Evolutionary conservation across 106 monocot species (phyloP).

Genomic region (Dendrobium chrysotoxum): DNA sequence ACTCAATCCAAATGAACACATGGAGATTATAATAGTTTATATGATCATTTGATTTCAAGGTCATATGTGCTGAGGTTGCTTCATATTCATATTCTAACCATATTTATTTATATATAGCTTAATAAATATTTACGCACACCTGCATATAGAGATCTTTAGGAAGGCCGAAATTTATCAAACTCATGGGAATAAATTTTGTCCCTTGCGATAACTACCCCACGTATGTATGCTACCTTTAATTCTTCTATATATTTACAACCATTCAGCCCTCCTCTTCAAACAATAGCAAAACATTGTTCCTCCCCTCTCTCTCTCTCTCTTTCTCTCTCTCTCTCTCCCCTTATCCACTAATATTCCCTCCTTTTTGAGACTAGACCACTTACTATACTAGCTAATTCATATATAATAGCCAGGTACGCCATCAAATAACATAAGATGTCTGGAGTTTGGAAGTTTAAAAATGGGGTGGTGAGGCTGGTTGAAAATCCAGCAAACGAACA

Average conservation of each 20-base stretch:
- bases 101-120: not conserved
- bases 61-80: no score
- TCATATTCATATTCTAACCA: not conserved
- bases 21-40: no score
- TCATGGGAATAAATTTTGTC: not conserved
- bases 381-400: not conserved
- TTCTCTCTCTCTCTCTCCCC: not conserved
- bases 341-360: not conserved
- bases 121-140: not conserved
- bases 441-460: constrained; percentile 67
- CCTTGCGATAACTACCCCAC: no score
- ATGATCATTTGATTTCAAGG: no score
- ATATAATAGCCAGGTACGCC: not conserved
- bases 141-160: not conserved
- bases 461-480: constrained; percentile 57
- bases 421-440: constrained; percentile 27
- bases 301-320: no score
- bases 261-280: not conserved
- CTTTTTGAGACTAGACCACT: not conserved
- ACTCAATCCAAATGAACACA: no score
- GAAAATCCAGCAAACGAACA: constrained; percentile 47
- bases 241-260: not conserved
- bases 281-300: not conserved
- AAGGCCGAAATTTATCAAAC: not conserved
- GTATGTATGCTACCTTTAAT: no score